A percentile compares a stretch with the other conserved stretches of the same genome.
These are phyloP conservation scores for Perkinsus marinus DNA, from an alignment of 169 alveolate genomes.

Conservation along the genomic window DNA sequence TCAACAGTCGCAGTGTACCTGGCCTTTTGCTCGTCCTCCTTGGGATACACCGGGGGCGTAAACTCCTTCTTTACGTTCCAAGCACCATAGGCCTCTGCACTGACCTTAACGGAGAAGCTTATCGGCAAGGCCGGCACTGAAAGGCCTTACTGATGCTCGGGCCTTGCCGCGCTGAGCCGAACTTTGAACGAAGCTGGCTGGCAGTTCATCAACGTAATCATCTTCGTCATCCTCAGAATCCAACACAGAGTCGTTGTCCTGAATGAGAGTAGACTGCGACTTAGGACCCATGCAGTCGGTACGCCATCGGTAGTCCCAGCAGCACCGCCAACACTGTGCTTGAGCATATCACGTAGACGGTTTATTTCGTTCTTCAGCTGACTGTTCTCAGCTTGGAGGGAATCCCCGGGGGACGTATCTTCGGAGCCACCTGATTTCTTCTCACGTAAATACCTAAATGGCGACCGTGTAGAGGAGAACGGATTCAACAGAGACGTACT, in stretches of 20 bases:
- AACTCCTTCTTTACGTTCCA: conserved; percentile 72
- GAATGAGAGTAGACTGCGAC: too few relatives aligned
- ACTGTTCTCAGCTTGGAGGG: not conserved
- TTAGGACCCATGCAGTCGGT: too few relatives aligned
- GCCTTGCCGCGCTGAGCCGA: not conserved
- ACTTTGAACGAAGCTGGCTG: not conserved
- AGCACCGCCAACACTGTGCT: not conserved
- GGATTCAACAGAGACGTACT: not conserved
- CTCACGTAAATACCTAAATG: not conserved
- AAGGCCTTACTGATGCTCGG: conserved; percentile 21
- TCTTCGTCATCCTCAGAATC: conserved; percentile 43
- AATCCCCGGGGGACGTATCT: not conserved
- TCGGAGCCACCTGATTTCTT: not conserved
- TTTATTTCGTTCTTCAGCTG: not conserved
- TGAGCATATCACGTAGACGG: not conserved
- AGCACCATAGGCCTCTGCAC: conserved; percentile 84
- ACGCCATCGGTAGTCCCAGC: not conserved
- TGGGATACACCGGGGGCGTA: conserved; percentile 60
- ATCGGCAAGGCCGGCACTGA: not conserved
- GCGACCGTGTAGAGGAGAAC: not conserved
- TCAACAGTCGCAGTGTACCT: conserved; percentile 32
- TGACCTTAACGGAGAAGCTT: conserved; percentile 6
- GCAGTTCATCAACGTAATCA: not conserved
- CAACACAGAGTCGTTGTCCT: not conserved
- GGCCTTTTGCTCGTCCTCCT: conserved; percentile 57